phyloP scores from a whole-genome alignment of 768 basidiomycete species.

The Tulasnella sp. region DNA sequence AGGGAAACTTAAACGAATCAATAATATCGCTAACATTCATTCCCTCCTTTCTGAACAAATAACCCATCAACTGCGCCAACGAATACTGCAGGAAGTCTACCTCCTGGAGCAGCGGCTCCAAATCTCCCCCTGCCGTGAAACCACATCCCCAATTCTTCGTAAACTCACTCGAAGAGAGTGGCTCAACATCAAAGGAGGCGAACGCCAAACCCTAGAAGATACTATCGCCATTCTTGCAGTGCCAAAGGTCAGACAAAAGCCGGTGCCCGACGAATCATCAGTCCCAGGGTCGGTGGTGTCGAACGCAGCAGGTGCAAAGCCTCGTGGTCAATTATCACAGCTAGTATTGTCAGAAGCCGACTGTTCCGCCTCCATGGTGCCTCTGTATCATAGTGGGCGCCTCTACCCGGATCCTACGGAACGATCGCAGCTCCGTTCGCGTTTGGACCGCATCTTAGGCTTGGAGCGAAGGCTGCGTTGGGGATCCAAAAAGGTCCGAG shows the following conservation, averaged over 20 bases:
- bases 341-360: too few species aligned
- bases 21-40: conserved; percentile 28
- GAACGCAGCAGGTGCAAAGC: too few species aligned
- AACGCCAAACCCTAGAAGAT: conserved; percentile 35
- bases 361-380: too few species aligned
- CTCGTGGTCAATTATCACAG: too few species aligned
- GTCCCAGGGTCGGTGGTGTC: too few species aligned
- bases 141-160: conserved; percentile 34
- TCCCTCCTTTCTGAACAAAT: conserved; percentile 43
- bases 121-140: conserved; percentile 20
- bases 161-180: conserved; percentile 55
- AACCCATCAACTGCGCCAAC: conserved; percentile 52
- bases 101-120: conserved; percentile 40
- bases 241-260: conserved; percentile 1
- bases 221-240: conserved; percentile 48
- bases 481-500: neutral
- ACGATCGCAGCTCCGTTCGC: conserved; percentile 43
- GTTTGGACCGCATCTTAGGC: conserved; percentile 37
- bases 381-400: conserved; percentile 53
- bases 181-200: conserved; percentile 36
- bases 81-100: conserved; percentile 64
- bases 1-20: conserved; percentile 19
- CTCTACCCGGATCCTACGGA: conserved; percentile 52
- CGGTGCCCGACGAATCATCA: conserved; percentile 11
- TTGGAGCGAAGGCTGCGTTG: conserved; percentile 32